Evolutionary conservation across 345 rosid species (phyloP).

Genomic region (Psidium guajava): DNA sequence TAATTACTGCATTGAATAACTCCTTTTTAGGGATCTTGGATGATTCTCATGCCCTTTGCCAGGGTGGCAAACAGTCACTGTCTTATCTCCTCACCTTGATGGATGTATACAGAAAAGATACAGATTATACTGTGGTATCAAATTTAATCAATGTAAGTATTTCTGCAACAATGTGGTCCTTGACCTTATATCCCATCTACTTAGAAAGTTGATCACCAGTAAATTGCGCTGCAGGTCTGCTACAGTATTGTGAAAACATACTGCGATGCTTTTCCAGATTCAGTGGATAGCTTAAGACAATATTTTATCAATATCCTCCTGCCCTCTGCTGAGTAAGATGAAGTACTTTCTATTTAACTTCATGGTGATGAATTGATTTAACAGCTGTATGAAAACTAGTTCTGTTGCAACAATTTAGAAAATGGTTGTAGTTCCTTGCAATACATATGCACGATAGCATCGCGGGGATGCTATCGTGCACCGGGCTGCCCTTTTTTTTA

Average conservation of each 20-base stretch:
- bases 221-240: conserved; percentile 11
- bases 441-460: not conserved
- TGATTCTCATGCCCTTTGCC: conserved; percentile 21
- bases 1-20: not conserved
- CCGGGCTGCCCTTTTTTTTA: no score
- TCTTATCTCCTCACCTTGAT: conserved; percentile 23
- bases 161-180: not conserved
- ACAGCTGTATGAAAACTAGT: not conserved
- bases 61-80: conserved; percentile 13
- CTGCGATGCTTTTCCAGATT: conserved; percentile 14
- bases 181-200: not conserved
- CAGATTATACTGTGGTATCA: conserved; percentile 10
- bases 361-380: not conserved
- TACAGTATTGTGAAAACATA: conserved; percentile 12
- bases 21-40: conserved; percentile 22
- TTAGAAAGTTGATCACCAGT: not conserved
- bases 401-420: not conserved
- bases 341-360: not conserved
- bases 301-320: conserved; percentile 15
- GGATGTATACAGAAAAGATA: conserved; percentile 14
- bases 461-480: no score
- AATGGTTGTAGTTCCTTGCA: not conserved
- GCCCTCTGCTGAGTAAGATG: conserved; percentile 18
- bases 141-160: conserved; percentile 19
- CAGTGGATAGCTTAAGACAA: conserved; percentile 10